Evolutionary conservation across 805 yeast genomes (phyloP), one percentile per base, ranked within the genome.

Genomic region (Candida silvatica): DNA sequence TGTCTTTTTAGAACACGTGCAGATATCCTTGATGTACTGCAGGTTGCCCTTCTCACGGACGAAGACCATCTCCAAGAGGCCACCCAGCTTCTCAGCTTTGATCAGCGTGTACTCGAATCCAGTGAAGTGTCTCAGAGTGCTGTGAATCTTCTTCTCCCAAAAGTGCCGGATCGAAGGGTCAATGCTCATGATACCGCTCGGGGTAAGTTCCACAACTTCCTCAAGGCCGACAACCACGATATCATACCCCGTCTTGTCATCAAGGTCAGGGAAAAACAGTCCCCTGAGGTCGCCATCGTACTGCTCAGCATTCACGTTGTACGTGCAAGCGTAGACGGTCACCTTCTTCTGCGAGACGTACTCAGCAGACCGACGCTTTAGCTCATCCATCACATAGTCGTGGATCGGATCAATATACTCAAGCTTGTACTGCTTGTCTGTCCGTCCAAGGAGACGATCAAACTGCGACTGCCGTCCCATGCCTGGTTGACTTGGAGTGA

Each of bases 1-100:
- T 0, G 97, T 88, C 49, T 90, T 90, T 46, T 85, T 88, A 26
- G 77, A 71, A 24, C 80, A 71, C 1, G 88, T 77, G 46, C 77
- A 82, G 19, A 87, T 66, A 32, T 74, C 70, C 28, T 73, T 67
- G 23, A 87, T 68, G 32, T 69, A 62, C 8, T 66, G 59, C 4
- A 71, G 49, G 37, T 74, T 71, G 1, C 64, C 54, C 17, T 9
- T 14, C 28, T 72, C 73, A 40, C 73, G 74, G 4, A 78, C 72
- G 53, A 78, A 88, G 17, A 92, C 60, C 41, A 87, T 62, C 29
- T 81, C 53, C 17, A 84, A 71, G 12, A 90, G 67, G 1, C 97
- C 97, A 15, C 96, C 97, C 39, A 90, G 58, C 48, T 86, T 94
- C 41, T 80, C 85, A 25, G 80, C 74, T 69, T 87, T 77, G 6